Base-by-base conservation (phyloP, 208 protist species). In the Leishmania arabica region DNA sequence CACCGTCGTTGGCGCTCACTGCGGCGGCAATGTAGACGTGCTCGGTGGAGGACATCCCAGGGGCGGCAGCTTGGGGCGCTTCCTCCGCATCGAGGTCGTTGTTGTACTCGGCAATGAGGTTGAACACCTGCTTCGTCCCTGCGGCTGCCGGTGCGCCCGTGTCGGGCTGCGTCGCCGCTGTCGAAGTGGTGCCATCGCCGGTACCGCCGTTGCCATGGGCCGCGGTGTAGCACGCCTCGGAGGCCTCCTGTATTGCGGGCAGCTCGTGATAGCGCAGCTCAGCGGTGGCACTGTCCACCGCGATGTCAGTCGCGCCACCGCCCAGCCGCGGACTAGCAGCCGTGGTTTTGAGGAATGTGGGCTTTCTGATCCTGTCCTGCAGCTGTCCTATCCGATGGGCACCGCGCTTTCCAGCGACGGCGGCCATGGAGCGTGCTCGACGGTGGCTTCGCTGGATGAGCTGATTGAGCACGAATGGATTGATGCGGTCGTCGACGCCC, bases 1-100 rank as follows among this genome's bases (percentile, higher is more conserved):
- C 77, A 8, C 64, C 75, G 74, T 93, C 90, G 69, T 88, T 88
- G 45, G 83, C 86, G 73, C 90, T 83, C n/a, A 82, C 77, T 6
- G 83, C 88, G n/a, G 88, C 86, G 34, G 90, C 83, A 24, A 89
- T 84, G 53, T 77, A 74, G 42, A 74, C 77, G 64, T 86, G 60
- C 49, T 82, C 82, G 7, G 72, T 71, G 31, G 78, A 82, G 7
- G 78, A 76, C 78, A 86, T 82, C 62, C 37, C 54, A 47, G n/a
- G 54, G 45, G 60, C 49, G 21, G 47, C 2, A 15, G 24, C 76
- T 8, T 17, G 54, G 4, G 66, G 6, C n/a, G 37, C 8, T 40
- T 69, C 58, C 45, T 31, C 75, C 13, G 42, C 73, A 27, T 45
- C 17, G 51, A 53, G 45, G 31, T 79, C 77, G 9, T 37, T 68